These are phyloP conservation scores for Lyophyllum atratum DNA, from an alignment of 768 basidiomycete species.

Conservation along the genomic window DNA sequence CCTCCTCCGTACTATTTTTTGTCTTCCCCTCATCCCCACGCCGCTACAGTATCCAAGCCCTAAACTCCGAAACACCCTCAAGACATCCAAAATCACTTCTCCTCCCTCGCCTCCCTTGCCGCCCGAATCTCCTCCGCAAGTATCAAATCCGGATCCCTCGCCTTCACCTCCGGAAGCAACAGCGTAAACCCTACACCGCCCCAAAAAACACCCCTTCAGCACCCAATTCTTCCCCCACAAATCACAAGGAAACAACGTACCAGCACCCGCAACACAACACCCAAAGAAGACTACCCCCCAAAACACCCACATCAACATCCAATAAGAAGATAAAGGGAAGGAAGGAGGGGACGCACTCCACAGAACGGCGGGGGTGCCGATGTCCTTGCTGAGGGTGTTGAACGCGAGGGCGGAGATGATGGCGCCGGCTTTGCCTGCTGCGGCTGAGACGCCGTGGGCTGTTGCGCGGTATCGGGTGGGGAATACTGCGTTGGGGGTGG, in stretches of 20 bases:
- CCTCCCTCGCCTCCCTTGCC: slow-evolving; percentile 6
- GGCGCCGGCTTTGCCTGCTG: slow-evolving; percentile 73
- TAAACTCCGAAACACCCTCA: too few relatives aligned
- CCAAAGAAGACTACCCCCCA: slow-evolving; percentile 59
- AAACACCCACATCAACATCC: neutral
- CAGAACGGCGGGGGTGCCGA: slow-evolving; percentile 65
- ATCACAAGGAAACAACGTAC: slow-evolving; percentile 8
- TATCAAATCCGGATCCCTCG: slow-evolving; percentile 38
- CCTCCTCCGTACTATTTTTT: too few relatives aligned
- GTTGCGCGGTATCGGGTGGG: slow-evolving; percentile 74
- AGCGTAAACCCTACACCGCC: slow-evolving; percentile 28
- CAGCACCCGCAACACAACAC: slow-evolving; percentile 60
- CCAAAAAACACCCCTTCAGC: neutral
- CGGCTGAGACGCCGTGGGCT: slow-evolving; percentile 78
- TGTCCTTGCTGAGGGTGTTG: slow-evolving; percentile 57
- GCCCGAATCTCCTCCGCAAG: slow-evolving; percentile 33
- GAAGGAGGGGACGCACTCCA: slow-evolving; percentile 58
- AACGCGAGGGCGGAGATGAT: slow-evolving; percentile 78
- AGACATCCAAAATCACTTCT: too few relatives aligned
- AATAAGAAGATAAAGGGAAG: neutral
- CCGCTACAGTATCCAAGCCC: too few relatives aligned
- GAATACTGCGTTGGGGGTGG: slow-evolving; percentile 51
- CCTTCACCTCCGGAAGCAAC: slow-evolving; percentile 42
- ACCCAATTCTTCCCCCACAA: too few relatives aligned
- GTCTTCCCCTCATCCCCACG: too few relatives aligned